Conservation (phyloP, 805 yeast species). For the Wickerhamomyces queroliae region DNA sequence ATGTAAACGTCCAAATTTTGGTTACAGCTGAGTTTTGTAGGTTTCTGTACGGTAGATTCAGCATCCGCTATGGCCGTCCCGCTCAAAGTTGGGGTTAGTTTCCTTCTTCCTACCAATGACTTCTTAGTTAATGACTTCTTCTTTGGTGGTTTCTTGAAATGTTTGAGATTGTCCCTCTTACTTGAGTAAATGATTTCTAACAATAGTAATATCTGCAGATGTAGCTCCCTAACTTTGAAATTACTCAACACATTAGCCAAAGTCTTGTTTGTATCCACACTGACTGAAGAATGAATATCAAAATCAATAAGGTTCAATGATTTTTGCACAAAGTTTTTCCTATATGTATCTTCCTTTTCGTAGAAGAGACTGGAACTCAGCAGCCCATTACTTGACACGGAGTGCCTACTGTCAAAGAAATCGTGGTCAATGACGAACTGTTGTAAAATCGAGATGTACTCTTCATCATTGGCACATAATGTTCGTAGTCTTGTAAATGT, state of each 20-base stretch:
- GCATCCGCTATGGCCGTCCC: constrained; percentile 38
- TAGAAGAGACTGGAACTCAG: constrained; percentile 19
- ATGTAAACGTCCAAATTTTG: constrained; percentile 37
- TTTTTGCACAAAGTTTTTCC: constrained; percentile 22
- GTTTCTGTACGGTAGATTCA: constrained; percentile 10
- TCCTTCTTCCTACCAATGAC: constrained; percentile 26
- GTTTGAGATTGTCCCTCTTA: constrained; percentile 30
- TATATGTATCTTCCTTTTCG: constrained; percentile 23
- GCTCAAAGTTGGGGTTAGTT: constrained; percentile 29
- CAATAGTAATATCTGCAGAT: constrained; percentile 43
- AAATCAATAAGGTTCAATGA: constrained; percentile 20
- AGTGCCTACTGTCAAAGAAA: constrained; percentile 38
- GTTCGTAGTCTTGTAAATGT: constrained; percentile 40
- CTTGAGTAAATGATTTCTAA: constrained; percentile 37
- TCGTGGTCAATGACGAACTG: constrained; percentile 29
- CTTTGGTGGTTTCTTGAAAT: constrained; percentile 21
- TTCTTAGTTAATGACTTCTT: constrained; percentile 18
- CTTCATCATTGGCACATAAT: constrained; percentile 29
- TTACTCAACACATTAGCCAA: constrained; percentile 28
- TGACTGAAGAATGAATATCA: constrained; percentile 17
- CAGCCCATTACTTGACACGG: constrained; percentile 20
- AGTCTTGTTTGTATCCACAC: constrained; percentile 22
- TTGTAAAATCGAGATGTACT: constrained; percentile 22
- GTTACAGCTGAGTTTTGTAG: constrained; percentile 16
- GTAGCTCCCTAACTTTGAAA: constrained; percentile 50